A percentile compares a stretch with the other conserved stretches of the same genome.
phyloP scores from a whole-genome alignment of 768 basidiomycete species.

The Mrakia gelida region DNA sequence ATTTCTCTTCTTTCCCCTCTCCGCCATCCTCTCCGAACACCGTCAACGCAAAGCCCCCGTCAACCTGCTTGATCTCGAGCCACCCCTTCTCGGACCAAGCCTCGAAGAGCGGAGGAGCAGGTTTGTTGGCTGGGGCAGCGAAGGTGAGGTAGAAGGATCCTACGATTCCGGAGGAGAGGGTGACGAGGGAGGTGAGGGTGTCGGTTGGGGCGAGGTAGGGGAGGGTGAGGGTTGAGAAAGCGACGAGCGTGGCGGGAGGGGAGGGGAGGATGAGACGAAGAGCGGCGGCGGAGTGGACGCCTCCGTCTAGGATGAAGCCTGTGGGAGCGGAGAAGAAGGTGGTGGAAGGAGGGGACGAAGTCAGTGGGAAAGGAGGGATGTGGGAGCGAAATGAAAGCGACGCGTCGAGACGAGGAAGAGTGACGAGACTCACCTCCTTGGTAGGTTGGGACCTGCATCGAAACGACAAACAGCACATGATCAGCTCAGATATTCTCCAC shows the following conservation, averaged over 20 bases:
- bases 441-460: conserved; percentile 50
- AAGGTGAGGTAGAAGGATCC: conserved; percentile 18
- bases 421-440: conserved; percentile 58
- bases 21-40: not conserved
- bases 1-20: not conserved
- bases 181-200: conserved; percentile 51
- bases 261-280: conserved; percentile 50
- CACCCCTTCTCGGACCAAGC: conserved; percentile 16
- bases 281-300: conserved; percentile 40
- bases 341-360: not conserved
- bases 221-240: conserved; percentile 64
- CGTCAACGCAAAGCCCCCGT: not conserved
- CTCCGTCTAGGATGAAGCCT: conserved; percentile 60
- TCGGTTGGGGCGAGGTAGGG: conserved; percentile 72
- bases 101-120: not conserved
- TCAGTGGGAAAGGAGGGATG: not conserved
- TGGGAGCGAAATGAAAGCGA: not conserved
- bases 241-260: conserved; percentile 58
- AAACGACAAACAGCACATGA: conserved; percentile 40
- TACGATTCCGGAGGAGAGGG: not conserved
- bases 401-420: not conserved
- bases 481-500: conserved; percentile 46
- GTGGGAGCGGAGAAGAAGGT: not conserved
- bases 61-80: not conserved
- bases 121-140: not conserved